Evolutionary conservation across 2,329 filamentous ascomycete species (phyloP), one percentile per base, ranked within the genome.

Genomic region (Myrmaecium sp.): DNA sequence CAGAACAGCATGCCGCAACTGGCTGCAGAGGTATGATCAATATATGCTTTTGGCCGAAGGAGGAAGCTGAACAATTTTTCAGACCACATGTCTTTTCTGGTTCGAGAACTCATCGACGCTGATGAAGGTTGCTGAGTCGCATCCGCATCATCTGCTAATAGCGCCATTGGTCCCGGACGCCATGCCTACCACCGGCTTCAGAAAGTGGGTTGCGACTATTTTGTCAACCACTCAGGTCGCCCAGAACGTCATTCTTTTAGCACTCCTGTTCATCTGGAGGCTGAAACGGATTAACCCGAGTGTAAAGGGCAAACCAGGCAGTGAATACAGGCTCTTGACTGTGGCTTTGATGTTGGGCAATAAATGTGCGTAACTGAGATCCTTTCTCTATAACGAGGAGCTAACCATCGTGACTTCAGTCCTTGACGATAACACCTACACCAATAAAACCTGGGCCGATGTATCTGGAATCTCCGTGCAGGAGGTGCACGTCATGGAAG

Each of bases 381-480:
- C 23, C 5, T 6, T 18, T 16, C 3, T 14, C 21, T 8, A 6
- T 13, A n/a, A 40, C 31, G 36, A 24, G 27, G 25, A 33, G 16
- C 16, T 18, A 26, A 30, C 29, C 15, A 35, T 14, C 19, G 32
- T 26, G 26, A n/a, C n/a, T 20, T 26, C 28, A 81, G 75, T 95
- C 48, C 59, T 98, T 41, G 89, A 98, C 47, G 89, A 98, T 52
- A 98, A 95, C 51, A 95, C 89, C 0, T 98, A 98, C 54, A 95
- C 89, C 19, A 98, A 98, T 60, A 94, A 95, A 61, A 98, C 89
- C 0, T 98, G 89, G 89, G 89, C 86, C 3, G 89, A 98, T 43
- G 89, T 98, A 7, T 95, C 89, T 1, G 79, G 80, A 23, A 93
- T 98, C 33, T 74, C 80, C 2, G 86, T 95, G 8, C 73, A 77